Evolutionary conservation across 2,329 filamentous ascomycete species (phyloP).

Genomic region (Penicillium sp.): DNA sequence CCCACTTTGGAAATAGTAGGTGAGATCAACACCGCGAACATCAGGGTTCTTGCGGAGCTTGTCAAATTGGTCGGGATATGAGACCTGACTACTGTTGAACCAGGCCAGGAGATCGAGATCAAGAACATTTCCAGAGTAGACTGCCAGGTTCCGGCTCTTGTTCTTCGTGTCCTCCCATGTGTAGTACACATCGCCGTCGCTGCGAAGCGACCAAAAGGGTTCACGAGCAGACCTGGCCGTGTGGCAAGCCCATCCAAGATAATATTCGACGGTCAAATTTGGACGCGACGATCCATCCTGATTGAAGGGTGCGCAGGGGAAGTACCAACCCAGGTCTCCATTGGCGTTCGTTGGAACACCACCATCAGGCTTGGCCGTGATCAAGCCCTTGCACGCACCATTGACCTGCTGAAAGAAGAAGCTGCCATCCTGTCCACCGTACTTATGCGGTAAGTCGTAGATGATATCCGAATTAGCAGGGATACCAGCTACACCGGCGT

Average conservation of each 20-base stretch:
- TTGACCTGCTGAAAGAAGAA: constrained; percentile 99
- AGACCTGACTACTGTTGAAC: constrained; percentile 81
- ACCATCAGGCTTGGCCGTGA: constrained; percentile 60
- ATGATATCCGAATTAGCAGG: constrained; percentile 72
- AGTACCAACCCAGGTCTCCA: constrained; percentile 88
- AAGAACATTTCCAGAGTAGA: constrained; percentile 90
- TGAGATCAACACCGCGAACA: constrained; percentile 81
- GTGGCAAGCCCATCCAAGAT: constrained; percentile 84
- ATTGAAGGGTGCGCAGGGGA: constrained; percentile 85
- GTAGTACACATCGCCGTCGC: constrained; percentile 85
- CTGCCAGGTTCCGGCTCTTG: constrained; percentile 78
- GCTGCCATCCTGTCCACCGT: constrained; percentile 87
- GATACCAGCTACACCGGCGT: constrained; percentile 78
- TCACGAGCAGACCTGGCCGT: constrained; percentile 66
- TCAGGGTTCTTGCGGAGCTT: constrained; percentile 67
- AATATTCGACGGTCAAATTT: constrained; percentile 70
- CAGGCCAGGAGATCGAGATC: constrained; percentile 84
- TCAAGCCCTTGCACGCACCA: constrained; percentile 87
- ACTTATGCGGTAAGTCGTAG: constrained; percentile 75
- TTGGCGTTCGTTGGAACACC: constrained; percentile 72
- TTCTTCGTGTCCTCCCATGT: constrained; percentile 95
- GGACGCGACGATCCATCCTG: constrained; percentile 82
- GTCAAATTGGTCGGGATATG: constrained; percentile 71
- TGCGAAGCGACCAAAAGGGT: constrained; percentile 69
- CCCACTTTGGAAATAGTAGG: constrained; percentile 75